Conservation (phyloP, 345 rosid species). For the Aurinia saxatilis region DNA sequence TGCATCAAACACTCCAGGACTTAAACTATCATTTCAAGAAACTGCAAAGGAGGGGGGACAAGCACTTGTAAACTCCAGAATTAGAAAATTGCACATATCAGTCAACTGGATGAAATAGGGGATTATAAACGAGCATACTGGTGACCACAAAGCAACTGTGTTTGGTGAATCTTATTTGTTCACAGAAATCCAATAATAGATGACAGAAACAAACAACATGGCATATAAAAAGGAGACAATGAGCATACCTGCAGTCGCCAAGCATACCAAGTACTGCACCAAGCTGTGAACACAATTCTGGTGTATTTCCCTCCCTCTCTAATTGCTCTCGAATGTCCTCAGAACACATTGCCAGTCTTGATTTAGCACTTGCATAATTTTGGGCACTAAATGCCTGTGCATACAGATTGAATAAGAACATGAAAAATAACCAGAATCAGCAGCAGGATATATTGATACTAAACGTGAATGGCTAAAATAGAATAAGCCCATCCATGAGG, state of each 20-base stretch:
- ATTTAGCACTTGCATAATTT: constrained; percentile 88
- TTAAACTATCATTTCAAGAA: not conserved
- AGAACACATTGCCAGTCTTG: constrained; percentile 71
- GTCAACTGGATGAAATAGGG: not conserved
- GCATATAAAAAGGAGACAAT: constrained; percentile 3
- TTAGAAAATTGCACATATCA: not conserved
- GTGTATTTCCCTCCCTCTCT: constrained; percentile 56
- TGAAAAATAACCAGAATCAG: not conserved
- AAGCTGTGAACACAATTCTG: constrained; percentile 94
- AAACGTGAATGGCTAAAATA: not conserved
- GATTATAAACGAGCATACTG: too few relatives aligned
- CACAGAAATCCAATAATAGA: too few relatives aligned
- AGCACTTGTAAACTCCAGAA: not conserved
- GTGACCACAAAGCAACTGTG: too few relatives aligned
- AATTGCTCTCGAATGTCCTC: constrained; percentile 80
- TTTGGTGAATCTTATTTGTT: too few relatives aligned
- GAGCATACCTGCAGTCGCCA: constrained; percentile 88
- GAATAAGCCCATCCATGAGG: not conserved
- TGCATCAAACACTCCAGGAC: not conserved
- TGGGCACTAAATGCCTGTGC: constrained; percentile 74
- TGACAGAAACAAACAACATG: not conserved
- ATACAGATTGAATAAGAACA: constrained; percentile 11
- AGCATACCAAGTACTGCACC: constrained; percentile 99
- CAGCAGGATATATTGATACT: not conserved
- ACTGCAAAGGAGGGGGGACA: not conserved